Evolutionary conservation across 2,329 filamentous ascomycete genomes (phyloP).

Genomic region (Cyclaneusma minus): DNA sequence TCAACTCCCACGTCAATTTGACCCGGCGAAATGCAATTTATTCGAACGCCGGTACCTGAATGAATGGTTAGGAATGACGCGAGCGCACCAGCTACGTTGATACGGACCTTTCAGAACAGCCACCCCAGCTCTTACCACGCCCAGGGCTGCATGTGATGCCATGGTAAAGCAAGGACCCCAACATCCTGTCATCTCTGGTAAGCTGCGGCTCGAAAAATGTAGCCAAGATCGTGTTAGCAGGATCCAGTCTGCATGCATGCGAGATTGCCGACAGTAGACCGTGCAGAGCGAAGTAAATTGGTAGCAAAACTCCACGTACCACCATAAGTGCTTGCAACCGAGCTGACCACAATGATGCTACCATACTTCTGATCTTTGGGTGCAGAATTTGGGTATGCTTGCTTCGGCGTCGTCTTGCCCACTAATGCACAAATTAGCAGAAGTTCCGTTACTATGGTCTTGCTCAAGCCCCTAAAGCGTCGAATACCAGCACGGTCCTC

Average conservation of each 20-base stretch:
- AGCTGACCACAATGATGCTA: constrained; percentile 44
- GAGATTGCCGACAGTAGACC: too few relatives aligned
- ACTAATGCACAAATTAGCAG: too few relatives aligned
- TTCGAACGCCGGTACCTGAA: constrained; percentile 35
- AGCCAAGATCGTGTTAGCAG: too few relatives aligned
- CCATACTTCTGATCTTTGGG: constrained; percentile 45
- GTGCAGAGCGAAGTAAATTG: too few relatives aligned
- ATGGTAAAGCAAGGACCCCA: constrained; percentile 48
- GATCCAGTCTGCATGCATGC: too few relatives aligned
- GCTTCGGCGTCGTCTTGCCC: constrained; percentile 36
- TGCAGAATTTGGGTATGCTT: constrained; percentile 43
- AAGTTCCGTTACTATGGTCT: too few relatives aligned
- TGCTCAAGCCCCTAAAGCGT: too few relatives aligned
- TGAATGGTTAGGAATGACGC: neutral
- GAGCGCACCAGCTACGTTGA: neutral
- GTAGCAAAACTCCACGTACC: constrained; percentile 15
- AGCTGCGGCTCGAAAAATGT: neutral
- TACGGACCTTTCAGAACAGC: constrained; percentile 31
- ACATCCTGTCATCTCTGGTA: constrained; percentile 25
- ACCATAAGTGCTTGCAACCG: constrained; percentile 39
- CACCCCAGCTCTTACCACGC: constrained; percentile 42
- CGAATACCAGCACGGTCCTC: too few relatives aligned
- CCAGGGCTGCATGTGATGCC: constrained; percentile 41
- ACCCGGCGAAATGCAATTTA: constrained; percentile 34
- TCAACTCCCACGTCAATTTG: constrained; percentile 25